Percentiles rank a stretch among this genome's conserved stretches.
Conservation (phyloP, 2,329 filamentous ascomycete species). For the Teratosphaeria viscida region DNA sequence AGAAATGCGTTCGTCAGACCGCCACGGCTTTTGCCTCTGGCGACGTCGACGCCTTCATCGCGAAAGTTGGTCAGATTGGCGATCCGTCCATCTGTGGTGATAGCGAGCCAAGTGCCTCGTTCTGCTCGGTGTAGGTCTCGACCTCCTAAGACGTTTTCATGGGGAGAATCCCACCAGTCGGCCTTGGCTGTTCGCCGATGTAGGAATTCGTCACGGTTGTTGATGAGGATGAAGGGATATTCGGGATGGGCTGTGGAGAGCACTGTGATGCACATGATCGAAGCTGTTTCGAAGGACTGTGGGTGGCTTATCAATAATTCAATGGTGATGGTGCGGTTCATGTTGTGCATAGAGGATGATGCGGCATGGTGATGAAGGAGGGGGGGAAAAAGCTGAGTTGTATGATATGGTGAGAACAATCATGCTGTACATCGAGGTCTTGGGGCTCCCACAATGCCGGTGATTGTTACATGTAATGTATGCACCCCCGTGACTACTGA, state of each 20-base stretch:
- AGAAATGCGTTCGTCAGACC: constrained; percentile 52
- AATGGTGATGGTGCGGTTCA: too few relatives aligned
- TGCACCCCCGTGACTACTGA: too few relatives aligned
- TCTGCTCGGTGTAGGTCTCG: constrained; percentile 50
- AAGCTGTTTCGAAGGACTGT: too few relatives aligned
- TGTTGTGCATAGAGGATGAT: too few relatives aligned
- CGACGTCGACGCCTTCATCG: constrained; percentile 36
- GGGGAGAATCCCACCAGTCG: constrained; percentile 49
- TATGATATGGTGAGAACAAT: too few relatives aligned
- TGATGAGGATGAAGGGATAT: constrained; percentile 41
- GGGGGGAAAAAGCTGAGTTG: too few relatives aligned
- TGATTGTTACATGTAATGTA: too few relatives aligned
- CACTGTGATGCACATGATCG: constrained; percentile 39
- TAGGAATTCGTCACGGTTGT: constrained; percentile 49
- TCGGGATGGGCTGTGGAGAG: constrained; percentile 38
- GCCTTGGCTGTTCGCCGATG: constrained; percentile 49
- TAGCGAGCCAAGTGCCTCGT: constrained; percentile 55
- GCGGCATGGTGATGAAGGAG: too few relatives aligned
- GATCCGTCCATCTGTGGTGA: constrained; percentile 50
- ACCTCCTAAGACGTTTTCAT: constrained; percentile 48
- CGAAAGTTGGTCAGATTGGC: constrained; percentile 56
- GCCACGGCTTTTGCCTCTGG: constrained; percentile 44
- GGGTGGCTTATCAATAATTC: too few relatives aligned
- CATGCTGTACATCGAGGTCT: too few relatives aligned
- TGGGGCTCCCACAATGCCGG: too few relatives aligned